Evolutionary conservation across 1,139 yeast genomes (phyloP).

Genomic region (Dujonia santamariae): DNA sequence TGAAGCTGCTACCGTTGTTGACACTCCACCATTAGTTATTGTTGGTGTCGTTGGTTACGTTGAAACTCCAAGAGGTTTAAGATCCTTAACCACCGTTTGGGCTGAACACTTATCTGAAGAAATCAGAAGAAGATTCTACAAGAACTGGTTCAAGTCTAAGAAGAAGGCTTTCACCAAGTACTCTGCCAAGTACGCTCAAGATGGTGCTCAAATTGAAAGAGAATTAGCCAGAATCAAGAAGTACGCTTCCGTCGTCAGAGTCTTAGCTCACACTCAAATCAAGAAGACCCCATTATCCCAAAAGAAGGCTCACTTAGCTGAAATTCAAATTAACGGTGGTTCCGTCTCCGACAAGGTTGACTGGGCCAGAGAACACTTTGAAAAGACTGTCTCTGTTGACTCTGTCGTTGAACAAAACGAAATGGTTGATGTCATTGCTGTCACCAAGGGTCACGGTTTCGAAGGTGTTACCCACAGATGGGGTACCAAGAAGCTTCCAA

Average conservation of each 20-base stretch:
- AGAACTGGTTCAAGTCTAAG: slow-evolving; percentile 99
- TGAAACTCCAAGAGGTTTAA: slow-evolving; percentile 99
- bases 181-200: slow-evolving; percentile 96
- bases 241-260: slow-evolving; percentile 99
- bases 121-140: slow-evolving; percentile 99
- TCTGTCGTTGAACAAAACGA: slow-evolving; percentile 98
- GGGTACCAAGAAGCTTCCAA: slow-evolving; percentile 99
- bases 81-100: slow-evolving; percentile 99
- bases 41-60: slow-evolving; percentile 99
- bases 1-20: slow-evolving; percentile 99
- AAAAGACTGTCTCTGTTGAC: slow-evolving; percentile 95
- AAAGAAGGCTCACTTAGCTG: slow-evolving; percentile 99
- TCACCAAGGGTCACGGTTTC: slow-evolving; percentile 99
- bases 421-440: slow-evolving; percentile 97
- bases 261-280: slow-evolving; percentile 98
- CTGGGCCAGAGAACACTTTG: slow-evolving; percentile 99
- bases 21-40: slow-evolving; percentile 98
- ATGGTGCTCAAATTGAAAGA: slow-evolving; percentile 85
- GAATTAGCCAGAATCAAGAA: slow-evolving; percentile 98
- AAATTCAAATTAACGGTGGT: slow-evolving; percentile 99
- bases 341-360: slow-evolving; percentile 94
- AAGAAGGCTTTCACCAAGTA: slow-evolving; percentile 99
- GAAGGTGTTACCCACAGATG: slow-evolving; percentile 99
- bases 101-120: slow-evolving; percentile 99
- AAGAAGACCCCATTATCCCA: slow-evolving; percentile 98